Evolutionary conservation across 2,329 filamentous ascomycete species (phyloP).

Genomic region (Furcasterigmium sp.): DNA sequence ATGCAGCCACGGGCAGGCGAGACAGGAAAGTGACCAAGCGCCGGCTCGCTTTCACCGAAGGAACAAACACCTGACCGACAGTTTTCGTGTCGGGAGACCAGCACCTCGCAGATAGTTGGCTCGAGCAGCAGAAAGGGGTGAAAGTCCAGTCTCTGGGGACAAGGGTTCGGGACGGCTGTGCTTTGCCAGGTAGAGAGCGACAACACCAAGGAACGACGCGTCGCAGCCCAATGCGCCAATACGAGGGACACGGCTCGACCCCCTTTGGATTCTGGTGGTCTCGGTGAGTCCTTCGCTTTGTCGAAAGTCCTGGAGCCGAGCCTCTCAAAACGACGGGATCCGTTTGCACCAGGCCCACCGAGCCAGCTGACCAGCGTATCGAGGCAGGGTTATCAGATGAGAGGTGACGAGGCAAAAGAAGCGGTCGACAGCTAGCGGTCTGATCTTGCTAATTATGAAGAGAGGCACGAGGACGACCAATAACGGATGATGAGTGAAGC

Average conservation of each 20-base stretch:
- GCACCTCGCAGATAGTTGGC: slow-evolving; percentile 4
- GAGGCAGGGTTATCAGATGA: slow-evolving; percentile 32
- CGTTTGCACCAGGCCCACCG: slow-evolving; percentile 46
- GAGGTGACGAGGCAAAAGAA: slow-evolving; percentile 24
- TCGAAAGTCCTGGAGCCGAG: slow-evolving; percentile 44
- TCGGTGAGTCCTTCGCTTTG: slow-evolving; percentile 42
- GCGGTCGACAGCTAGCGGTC: slow-evolving; percentile 6
- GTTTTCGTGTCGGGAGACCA: background rate
- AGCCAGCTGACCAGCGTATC: slow-evolving; percentile 33
- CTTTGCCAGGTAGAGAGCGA: slow-evolving; percentile 10
- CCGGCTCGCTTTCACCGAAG: slow-evolving; percentile 10
- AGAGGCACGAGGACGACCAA: background rate
- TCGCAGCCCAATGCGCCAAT: background rate
- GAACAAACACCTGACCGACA: slow-evolving; percentile 2
- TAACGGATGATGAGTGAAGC: background rate
- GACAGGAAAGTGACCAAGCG: slow-evolving; percentile 2
- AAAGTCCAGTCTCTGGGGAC: slow-evolving; percentile 19
- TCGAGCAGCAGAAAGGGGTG: background rate
- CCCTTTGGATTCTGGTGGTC: slow-evolving; percentile 20
- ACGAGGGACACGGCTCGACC: background rate
- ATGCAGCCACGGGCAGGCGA: slow-evolving; percentile 17
- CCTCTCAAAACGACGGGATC: slow-evolving; percentile 31
- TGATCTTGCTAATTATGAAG: slow-evolving; percentile 1
- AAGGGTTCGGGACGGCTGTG: slow-evolving; percentile 28
- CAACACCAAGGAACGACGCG: background rate